Conservation (phyloP, 441 rosid species). For the Cnidoscolus chayamansa region DNA sequence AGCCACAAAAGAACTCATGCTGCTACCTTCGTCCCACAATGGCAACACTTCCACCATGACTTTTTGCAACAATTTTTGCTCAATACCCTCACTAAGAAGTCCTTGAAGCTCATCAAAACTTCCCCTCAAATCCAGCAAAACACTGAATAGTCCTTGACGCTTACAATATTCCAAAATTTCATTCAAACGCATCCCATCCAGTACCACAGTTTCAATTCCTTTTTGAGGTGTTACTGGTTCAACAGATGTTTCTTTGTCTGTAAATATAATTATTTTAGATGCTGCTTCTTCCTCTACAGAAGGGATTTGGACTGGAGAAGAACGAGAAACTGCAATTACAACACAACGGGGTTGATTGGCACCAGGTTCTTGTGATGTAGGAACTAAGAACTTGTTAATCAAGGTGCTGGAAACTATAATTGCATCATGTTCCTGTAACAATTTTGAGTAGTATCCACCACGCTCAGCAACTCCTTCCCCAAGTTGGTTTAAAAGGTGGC, state of each 20-base stretch:
- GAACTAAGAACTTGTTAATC: conserved; percentile 32
- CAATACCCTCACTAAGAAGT: conserved; percentile 50
- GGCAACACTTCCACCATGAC: conserved; percentile 67
- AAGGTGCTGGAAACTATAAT: conserved; percentile 58
- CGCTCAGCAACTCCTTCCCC: conserved; percentile 51
- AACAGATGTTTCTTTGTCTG: conserved; percentile 32
- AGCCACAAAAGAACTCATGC: conserved; percentile 19
- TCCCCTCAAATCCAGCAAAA: conserved; percentile 69
- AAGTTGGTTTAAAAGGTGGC: conserved; percentile 49
- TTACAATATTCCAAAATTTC: conserved; percentile 59
- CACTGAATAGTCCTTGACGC: conserved; percentile 53
- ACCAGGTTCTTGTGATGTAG: conserved; percentile 57
- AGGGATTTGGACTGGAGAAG: conserved; percentile 31
- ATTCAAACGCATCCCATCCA: conserved; percentile 47
- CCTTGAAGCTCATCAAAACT: conserved; percentile 40
- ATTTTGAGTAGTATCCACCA: conserved; percentile 80
- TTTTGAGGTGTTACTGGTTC: conserved; percentile 32
- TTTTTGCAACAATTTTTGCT: conserved; percentile 57
- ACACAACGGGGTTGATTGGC: conserved; percentile 63
- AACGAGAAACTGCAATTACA: conserved; percentile 36
- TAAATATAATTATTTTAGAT: conserved; percentile 42
- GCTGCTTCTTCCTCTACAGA: conserved; percentile 32
- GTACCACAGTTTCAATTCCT: conserved; percentile 48
- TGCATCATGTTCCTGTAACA: conserved; percentile 78
- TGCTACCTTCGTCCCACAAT: conserved; percentile 40